Evolutionary conservation across 2,329 filamentous ascomycete genomes (phyloP), one percentile per base, ranked within the genome.

Genomic region (Gnomoniopsis sp.): DNA sequence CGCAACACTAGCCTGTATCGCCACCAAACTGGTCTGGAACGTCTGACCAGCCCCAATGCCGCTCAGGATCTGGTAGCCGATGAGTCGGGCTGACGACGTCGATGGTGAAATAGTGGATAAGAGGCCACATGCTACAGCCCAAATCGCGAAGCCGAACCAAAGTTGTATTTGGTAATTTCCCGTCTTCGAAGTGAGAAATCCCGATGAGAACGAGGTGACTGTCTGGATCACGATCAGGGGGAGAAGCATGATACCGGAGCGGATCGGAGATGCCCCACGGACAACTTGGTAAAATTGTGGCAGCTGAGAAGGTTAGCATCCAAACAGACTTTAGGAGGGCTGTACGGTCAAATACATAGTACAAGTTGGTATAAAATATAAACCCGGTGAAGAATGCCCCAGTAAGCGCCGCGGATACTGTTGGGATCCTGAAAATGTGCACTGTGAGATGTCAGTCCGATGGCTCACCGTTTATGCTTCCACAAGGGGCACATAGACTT

Each of bases 261-360:
- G 50, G 26, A 64, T 58, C 17, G 63, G 60, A 2, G 63, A 59
- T 3, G 52, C 55, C 3, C 59, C 58, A n/a, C 53, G 58, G 55
- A 60, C 61, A 21, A 64, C 55, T 30, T 64, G 63, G 36, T 63
- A 64, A 47, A 60, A 64, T 36, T 50, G 63, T 14, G 50, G 63
- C 21, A 52, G 57, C 56, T 62, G 48, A 11, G 14, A 44, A 14
- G 15, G 22, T 33, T 22, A 14, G 43, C 14, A n/a, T 6, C 4
- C 3, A 12, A n/a, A 49, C 4, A 22, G 6, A 22, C n/a, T 12
- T 22, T 6, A 49, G 19, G 46, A 41, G 23, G 23, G n/a, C 15
- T 36, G 17, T 21, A 15, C 8, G 21, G 19, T 17, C 17, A 55
- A 49, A 36, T 23, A 61, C 56, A 21, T 64, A 63, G 33, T 60